A percentile compares a stretch with the other conserved stretches of the same genome.
Evolutionary conservation across 2,329 filamentous ascomycete genomes (phyloP).

Genomic region (Pseudopithomyces chartarum): DNA sequence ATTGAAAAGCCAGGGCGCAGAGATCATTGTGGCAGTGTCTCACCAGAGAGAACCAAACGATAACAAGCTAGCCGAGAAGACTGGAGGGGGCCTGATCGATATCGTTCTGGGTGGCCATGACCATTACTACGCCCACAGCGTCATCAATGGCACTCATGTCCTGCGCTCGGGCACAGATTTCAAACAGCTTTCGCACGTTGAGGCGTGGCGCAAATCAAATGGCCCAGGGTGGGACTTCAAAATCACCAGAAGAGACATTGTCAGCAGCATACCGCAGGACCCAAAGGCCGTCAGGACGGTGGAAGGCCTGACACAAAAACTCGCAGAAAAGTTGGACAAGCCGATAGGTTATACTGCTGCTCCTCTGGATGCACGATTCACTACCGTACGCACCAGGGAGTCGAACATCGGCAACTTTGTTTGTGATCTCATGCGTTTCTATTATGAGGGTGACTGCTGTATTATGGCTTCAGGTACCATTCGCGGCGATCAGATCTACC

Average conservation of each 20-base stretch:
- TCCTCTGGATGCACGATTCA: slow-evolving; percentile 84
- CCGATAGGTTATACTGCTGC: slow-evolving; percentile 79
- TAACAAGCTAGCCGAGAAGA: slow-evolving; percentile 78
- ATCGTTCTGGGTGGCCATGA: slow-evolving; percentile 89
- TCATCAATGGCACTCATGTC: slow-evolving; percentile 80
- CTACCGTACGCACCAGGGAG: slow-evolving; percentile 75
- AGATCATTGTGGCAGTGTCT: slow-evolving; percentile 81
- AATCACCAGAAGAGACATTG: slow-evolving; percentile 75
- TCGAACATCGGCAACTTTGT: slow-evolving; percentile 91
- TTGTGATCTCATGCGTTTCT: slow-evolving; percentile 85
- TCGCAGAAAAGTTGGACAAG: slow-evolving; percentile 79
- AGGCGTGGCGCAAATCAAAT: slow-evolving; percentile 65
- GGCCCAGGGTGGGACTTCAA: slow-evolving; percentile 74
- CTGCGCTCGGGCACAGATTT: slow-evolving; percentile 90
- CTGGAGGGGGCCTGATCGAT: slow-evolving; percentile 74
- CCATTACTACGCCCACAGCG: slow-evolving; percentile 80
- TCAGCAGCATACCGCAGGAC: slow-evolving; percentile 70
- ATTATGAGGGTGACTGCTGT: slow-evolving; percentile 80
- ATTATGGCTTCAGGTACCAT: slow-evolving; percentile 88
- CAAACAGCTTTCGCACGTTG: slow-evolving; percentile 88
- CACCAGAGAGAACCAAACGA: slow-evolving; percentile 91
- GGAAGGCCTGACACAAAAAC: slow-evolving; percentile 69
- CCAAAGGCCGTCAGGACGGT: slow-evolving; percentile 65
- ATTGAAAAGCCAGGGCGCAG: slow-evolving; percentile 76
- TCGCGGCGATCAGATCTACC: slow-evolving; percentile 85